A percentile compares a stretch with the other conserved stretches of the same genome.
Evolutionary conservation across 2,329 filamentous ascomycete species (phyloP).

Genomic region (Paracoccidioides brasiliensis): DNA sequence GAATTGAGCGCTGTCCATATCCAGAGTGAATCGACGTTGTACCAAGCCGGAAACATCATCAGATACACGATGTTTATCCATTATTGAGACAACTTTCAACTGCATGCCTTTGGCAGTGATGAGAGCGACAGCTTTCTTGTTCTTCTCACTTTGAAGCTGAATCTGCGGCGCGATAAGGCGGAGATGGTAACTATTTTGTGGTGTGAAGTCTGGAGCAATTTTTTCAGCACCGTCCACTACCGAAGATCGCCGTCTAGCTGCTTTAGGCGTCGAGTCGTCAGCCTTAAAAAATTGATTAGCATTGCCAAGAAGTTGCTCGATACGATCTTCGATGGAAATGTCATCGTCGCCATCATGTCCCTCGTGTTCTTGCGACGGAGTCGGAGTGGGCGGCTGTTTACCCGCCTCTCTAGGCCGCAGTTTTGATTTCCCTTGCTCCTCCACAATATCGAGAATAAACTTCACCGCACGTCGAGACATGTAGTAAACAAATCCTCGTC

Average conservation of each 20-base stretch:
- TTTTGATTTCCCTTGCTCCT: constrained; percentile 74
- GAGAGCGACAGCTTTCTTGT: constrained; percentile 91
- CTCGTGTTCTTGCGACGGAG: constrained; percentile 16
- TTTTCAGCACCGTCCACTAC: constrained; percentile 49
- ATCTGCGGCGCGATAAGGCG: constrained; percentile 95
- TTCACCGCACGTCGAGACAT: constrained; percentile 91
- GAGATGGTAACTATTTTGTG: constrained; percentile 89
- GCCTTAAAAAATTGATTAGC: constrained; percentile 69
- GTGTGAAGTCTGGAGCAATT: constrained; percentile 74
- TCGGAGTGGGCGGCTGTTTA: constrained; percentile 4
- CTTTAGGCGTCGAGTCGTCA: constrained; percentile 41
- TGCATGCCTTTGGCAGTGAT: constrained; percentile 97
- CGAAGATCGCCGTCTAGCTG: constrained; percentile 15
- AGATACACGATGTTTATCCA: constrained; percentile 86
- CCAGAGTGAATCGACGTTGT: constrained; percentile 81
- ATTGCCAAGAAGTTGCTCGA: constrained; percentile 73
- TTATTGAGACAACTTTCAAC: constrained; percentile 90
- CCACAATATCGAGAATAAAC: constrained; percentile 94
- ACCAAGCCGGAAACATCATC: constrained; percentile 92
- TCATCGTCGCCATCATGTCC: constrained; percentile 43
- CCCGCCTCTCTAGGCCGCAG: constrained; percentile 22
- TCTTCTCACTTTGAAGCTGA: constrained; percentile 96
- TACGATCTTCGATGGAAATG: constrained; percentile 65
- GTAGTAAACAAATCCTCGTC: constrained; percentile 94
- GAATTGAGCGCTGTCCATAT: constrained; percentile 96